Evolutionary conservation across 805 yeast species (phyloP), one percentile per base, ranked within the genome.

Genomic region (Zygosaccharomyces pseudorouxii): DNA sequence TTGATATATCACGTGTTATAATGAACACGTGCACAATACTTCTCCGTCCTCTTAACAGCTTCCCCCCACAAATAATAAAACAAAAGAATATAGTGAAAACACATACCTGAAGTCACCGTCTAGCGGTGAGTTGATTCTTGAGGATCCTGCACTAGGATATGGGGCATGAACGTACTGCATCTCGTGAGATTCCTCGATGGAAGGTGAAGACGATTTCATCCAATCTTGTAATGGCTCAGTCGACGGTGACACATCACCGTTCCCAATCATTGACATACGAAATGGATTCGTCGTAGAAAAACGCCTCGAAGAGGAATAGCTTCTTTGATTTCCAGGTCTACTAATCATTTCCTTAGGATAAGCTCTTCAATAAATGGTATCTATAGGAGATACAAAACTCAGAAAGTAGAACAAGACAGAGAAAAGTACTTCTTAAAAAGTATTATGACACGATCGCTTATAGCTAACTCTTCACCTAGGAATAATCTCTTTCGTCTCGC

Each of bases 211-310:
- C 14, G 35, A 38, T 14, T 46, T 46, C 10, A 84, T 78, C 89
- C 89, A 84, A 18, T 71, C 73, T 37, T 77, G 80, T 59, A 80
- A 83, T 35, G 53, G 62, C 33, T 50, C 53, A 16, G 43, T n/a
- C 35, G 18, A 28, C 22, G 43, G 43, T 12, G 43, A 40, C n/a
- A 28, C 35, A 7, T 20, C 35, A 23, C 44, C 44, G 4, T 36
- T 25, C 4, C 18, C 51, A 9, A 33, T 33, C 37, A 72, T 59
- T 5, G 73, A 74, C 47, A 72, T 71, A 59, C 92, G 75, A 65
- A 85, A 85, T n/a, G 92, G 92, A 56, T 85, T 85, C 63, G 82
- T 82, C 2, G 81, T 71, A 5, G 89, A 82, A 46, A 81, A 69
- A 2, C 73, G 76, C 54, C 75, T 68, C 27, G 47, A 48, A 22